These are phyloP conservation scores for Cucurbita pepo DNA, from an alignment of 306 rosid genomes.

Conservation along the genomic window DNA sequence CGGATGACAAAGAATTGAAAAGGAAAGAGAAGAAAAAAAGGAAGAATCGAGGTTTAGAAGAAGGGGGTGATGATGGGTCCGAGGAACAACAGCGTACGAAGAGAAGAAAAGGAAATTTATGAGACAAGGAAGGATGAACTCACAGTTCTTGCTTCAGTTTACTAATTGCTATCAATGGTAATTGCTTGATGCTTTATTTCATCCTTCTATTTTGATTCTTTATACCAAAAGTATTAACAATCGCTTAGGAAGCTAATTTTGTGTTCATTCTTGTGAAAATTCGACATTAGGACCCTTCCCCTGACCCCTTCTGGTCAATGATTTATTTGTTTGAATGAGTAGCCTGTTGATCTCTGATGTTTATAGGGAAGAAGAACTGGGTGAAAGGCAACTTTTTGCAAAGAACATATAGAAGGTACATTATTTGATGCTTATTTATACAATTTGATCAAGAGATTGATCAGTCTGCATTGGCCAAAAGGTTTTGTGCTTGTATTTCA, in stretches of 20 bases:
- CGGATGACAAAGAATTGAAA: not conserved
- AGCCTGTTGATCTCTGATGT: not conserved
- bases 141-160: not conserved
- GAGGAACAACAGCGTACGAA: constrained; percentile 8
- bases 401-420: not conserved
- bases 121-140: not conserved
- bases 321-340: not conserved
- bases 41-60: constrained; percentile 1
- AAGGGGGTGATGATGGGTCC: constrained; percentile 3
- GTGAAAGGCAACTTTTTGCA: not conserved
- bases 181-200: not conserved
- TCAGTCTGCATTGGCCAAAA: constrained; percentile 22
- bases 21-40: not conserved
- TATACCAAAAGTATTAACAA: not conserved
- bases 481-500: constrained; percentile 55
- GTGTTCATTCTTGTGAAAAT: not conserved
- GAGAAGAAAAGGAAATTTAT: constrained; percentile 8
- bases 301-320: no score
- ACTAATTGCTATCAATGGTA: not conserved
- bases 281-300: not conserved
- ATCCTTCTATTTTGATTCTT: not conserved
- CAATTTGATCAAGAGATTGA: not conserved
- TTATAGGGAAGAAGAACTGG: not conserved
- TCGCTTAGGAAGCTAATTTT: not conserved
- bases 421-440: not conserved